Evolutionary conservation across 768 basidiomycete genomes (phyloP).

Genomic region (Calocybe cyanea): DNA sequence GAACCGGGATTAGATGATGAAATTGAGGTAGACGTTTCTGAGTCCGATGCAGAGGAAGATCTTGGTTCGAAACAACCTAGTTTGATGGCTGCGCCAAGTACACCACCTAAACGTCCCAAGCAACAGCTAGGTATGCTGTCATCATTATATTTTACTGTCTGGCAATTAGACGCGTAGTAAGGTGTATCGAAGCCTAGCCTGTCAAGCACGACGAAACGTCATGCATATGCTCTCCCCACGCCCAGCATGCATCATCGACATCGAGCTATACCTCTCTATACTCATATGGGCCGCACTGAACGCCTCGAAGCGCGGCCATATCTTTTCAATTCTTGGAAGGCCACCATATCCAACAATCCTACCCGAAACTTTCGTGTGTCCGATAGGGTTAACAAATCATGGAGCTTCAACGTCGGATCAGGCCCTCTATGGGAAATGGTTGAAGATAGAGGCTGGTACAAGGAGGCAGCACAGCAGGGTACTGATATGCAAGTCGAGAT

Average conservation of each 20-base stretch:
- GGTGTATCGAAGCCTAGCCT: constrained; percentile 22
- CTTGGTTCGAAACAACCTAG: constrained; percentile 9
- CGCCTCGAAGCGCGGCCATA: constrained; percentile 48
- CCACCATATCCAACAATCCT: constrained; percentile 53
- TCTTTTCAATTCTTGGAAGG: constrained; percentile 42
- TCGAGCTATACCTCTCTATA: constrained; percentile 58
- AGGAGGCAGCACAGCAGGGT: constrained; percentile 45
- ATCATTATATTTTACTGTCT: no score
- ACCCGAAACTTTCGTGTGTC: constrained; percentile 43
- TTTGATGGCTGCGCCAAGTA: constrained; percentile 12
- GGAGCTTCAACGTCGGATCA: constrained; percentile 70
- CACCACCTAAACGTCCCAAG: no score
- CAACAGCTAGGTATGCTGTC: no score
- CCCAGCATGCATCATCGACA: constrained; percentile 74
- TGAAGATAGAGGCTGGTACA: constrained; percentile 78
- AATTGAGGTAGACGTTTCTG: constrained; percentile 24
- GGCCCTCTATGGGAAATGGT: constrained; percentile 78
- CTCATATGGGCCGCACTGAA: constrained; percentile 50
- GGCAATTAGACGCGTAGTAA: not conserved
- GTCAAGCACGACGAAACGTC: constrained; percentile 37
- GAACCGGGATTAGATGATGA: constrained; percentile 27
- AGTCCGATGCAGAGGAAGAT: constrained; percentile 22
- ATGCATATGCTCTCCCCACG: constrained; percentile 57
- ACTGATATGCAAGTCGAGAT: constrained; percentile 35
- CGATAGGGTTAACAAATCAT: constrained; percentile 62